Conservation (phyloP, 768 basidiomycete species). For the Vishniacozyma victoriae region DNA sequence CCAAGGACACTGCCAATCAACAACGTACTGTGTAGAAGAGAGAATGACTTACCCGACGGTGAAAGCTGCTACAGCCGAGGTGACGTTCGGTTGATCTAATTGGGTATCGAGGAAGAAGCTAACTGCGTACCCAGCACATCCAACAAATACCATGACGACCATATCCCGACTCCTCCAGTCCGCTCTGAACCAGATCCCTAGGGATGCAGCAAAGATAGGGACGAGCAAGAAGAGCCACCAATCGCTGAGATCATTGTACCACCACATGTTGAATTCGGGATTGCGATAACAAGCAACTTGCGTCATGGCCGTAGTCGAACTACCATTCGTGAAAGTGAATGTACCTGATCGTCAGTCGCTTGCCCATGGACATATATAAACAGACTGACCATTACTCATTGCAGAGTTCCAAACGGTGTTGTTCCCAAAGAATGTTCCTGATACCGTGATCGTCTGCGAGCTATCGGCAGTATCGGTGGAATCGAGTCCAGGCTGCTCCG, state of each 20-base stretch:
- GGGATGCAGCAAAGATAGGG: constrained; percentile 28
- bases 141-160: constrained; percentile 31
- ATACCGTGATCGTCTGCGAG: constrained; percentile 9
- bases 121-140: constrained; percentile 26
- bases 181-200: constrained; percentile 35
- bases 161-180: constrained; percentile 33
- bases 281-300: constrained; percentile 30
- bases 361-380: neutral
- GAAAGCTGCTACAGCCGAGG: constrained; percentile 32
- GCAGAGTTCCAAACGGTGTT: constrained; percentile 26
- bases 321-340: constrained; percentile 34
- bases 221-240: constrained; percentile 37
- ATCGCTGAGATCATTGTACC: constrained; percentile 26
- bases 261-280: constrained; percentile 24
- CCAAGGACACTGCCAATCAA: constrained; percentile 17
- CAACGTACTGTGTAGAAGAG: neutral
- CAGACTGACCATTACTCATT: constrained; percentile 30
- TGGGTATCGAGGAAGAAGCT: constrained; percentile 20
- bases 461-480: constrained; percentile 3
- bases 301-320: constrained; percentile 16
- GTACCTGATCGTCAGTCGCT: constrained; percentile 18
- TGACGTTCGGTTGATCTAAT: constrained; percentile 27
- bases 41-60: constrained; percentile 22
- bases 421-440: constrained; percentile 28
- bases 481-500: constrained; percentile 12